Conservation (phyloP, 192 early-diverging fungal genomes). For the Backusella tarrabulga region DNA sequence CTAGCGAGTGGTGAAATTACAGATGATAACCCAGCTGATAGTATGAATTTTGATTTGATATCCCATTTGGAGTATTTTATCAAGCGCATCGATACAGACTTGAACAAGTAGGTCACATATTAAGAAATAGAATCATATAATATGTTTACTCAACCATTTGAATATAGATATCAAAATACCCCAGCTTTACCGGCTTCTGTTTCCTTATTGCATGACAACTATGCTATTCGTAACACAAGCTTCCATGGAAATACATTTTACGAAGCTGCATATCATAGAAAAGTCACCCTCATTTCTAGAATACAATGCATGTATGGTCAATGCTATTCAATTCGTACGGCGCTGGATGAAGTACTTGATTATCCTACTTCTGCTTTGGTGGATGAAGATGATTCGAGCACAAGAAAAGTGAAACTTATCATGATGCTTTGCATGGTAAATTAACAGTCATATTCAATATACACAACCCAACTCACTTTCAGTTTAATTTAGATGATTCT, state of each 20-base stretch:
- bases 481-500: constrained; percentile 4
- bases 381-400: not conserved
- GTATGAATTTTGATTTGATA: not conserved
- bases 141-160: not conserved
- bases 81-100: not conserved
- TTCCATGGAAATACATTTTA: not conserved
- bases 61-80: constrained; percentile 1
- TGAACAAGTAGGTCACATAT: not conserved
- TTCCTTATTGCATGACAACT: not conserved
- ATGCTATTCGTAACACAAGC: not conserved
- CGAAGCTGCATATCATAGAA: not conserved
- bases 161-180: not conserved
- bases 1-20: not conserved
- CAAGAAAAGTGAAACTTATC: not conserved
- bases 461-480: not conserved
- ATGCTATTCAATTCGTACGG: not conserved
- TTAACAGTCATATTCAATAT: not conserved
- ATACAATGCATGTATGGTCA: not conserved
- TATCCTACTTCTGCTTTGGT: not conserved
- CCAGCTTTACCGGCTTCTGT: not conserved
- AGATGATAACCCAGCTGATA: not conserved
- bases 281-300: not conserved
- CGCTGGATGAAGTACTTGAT: not conserved
- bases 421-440: not conserved
- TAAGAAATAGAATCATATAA: not conserved